These are phyloP conservation scores for Suillus spraguei DNA, from an alignment of 768 basidiomycete species.

Conservation along the genomic window DNA sequence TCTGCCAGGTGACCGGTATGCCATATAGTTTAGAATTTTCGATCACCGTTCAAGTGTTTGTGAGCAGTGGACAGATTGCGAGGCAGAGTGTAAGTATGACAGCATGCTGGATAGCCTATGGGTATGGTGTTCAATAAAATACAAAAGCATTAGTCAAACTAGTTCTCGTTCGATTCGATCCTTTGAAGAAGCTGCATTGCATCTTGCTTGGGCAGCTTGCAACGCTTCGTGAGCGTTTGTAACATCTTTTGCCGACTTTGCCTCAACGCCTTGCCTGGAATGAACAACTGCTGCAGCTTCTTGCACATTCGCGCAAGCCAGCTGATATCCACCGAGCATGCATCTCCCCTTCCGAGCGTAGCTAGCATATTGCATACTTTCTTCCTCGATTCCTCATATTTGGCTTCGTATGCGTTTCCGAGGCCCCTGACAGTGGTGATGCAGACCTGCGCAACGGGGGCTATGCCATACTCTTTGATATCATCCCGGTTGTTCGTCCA, in stretches of 20 bases:
- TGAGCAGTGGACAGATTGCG: not conserved
- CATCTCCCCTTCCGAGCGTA: not conserved
- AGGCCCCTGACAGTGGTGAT: slow-evolving; percentile 24
- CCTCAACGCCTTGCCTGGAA: not conserved
- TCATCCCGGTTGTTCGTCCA: slow-evolving; percentile 31
- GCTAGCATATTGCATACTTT: slow-evolving; percentile 24
- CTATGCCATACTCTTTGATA: slow-evolving; percentile 25
- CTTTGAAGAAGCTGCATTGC: slow-evolving; percentile 26
- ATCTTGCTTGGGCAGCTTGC: slow-evolving; percentile 21
- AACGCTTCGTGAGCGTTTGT: slow-evolving; percentile 26
- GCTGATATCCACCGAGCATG: not conserved
- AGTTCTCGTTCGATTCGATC: slow-evolving; percentile 10
- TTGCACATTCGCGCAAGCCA: slow-evolving; percentile 1
- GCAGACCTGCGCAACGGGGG: slow-evolving; percentile 33
- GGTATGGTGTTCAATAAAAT: not conserved
- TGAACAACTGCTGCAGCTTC: not conserved
- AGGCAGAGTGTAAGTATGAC: not conserved
- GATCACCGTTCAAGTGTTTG: not conserved
- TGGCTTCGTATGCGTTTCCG: not conserved
- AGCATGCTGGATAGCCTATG: not conserved
- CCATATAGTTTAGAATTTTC: not conserved
- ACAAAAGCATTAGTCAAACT: not conserved
- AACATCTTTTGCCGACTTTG: slow-evolving; percentile 3
- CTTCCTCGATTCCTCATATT: slow-evolving; percentile 26
- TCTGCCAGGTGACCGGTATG: not conserved